Conservation (phyloP, 2,329 filamentous ascomycete genomes). For the Nemania serpens region DNA sequence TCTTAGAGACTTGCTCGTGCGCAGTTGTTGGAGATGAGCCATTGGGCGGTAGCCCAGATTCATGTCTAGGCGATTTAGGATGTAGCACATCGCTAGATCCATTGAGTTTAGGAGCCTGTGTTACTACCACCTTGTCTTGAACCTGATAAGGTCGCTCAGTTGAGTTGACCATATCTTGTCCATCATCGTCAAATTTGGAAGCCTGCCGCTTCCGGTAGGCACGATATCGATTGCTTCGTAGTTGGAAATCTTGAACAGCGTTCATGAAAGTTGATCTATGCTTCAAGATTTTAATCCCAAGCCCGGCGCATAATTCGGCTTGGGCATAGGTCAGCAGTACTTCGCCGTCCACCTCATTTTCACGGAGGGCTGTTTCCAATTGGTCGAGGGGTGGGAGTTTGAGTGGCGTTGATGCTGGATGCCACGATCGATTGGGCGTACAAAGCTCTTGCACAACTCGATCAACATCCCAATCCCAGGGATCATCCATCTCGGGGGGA, state of each 20-base stretch:
- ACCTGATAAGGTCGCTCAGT: neutral
- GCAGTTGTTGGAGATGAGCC: neutral
- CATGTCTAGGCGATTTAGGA: neutral
- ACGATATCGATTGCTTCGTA: slow-evolving; percentile 55
- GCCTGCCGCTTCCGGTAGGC: slow-evolving; percentile 33
- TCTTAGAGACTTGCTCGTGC: slow-evolving; percentile 31
- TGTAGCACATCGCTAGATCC: neutral
- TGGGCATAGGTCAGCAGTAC: slow-evolving; percentile 64
- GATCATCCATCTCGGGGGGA: slow-evolving; percentile 55
- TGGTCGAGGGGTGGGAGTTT: slow-evolving; percentile 55
- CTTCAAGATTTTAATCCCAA: slow-evolving; percentile 62
- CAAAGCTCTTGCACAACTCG: slow-evolving; percentile 71
- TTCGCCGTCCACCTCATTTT: slow-evolving; percentile 69
- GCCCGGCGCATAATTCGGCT: slow-evolving; percentile 54
- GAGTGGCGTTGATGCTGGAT: slow-evolving; percentile 39
- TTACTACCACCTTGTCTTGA: neutral
- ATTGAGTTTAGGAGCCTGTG: neutral
- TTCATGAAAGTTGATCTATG: slow-evolving; percentile 62
- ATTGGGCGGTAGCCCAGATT: neutral
- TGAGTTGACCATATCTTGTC: slow-evolving; percentile 5
- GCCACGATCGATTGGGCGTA: slow-evolving; percentile 55
- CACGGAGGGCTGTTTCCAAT: slow-evolving; percentile 60
- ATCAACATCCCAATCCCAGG: slow-evolving; percentile 74
- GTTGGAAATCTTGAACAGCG: slow-evolving; percentile 61
- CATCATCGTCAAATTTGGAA: slow-evolving; percentile 26